These are phyloP conservation scores for Rubia peregrina DNA, from an alignment of 305 asterid genomes.

Conservation along the genomic window DNA sequence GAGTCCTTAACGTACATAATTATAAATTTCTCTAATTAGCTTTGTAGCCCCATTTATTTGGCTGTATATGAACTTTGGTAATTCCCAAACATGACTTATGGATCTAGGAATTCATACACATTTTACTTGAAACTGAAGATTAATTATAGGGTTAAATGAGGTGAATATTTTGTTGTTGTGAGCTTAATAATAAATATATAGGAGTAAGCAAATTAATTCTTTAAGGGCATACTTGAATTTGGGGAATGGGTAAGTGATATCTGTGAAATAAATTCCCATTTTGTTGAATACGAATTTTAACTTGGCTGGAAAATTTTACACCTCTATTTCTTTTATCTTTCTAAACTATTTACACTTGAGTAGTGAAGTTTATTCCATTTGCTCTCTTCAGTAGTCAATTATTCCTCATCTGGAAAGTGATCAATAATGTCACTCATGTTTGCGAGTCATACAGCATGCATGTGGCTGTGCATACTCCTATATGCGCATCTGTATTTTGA, in stretches of 20 bases:
- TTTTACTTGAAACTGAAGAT: conserved; percentile 3
- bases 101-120: neutral
- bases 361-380: neutral
- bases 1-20: neutral
- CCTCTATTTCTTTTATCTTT: neutral
- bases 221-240: neutral
- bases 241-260: neutral
- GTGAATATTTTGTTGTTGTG: neutral
- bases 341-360: neutral
- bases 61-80: neutral
- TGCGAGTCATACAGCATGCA: neutral
- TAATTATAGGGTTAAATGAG: neutral
- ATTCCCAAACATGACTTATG: neutral
- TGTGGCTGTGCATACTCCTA: neutral
- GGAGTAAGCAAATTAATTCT: neutral
- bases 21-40: neutral
- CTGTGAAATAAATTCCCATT: neutral
- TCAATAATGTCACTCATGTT: neutral
- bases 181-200: neutral
- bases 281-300: neutral
- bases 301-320: neutral
- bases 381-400: neutral
- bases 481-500: neutral
- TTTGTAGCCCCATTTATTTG: neutral
- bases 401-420: neutral